Evolutionary conservation across 2,329 filamentous ascomycete species (phyloP).

Genomic region (Exserohilum rostratum): DNA sequence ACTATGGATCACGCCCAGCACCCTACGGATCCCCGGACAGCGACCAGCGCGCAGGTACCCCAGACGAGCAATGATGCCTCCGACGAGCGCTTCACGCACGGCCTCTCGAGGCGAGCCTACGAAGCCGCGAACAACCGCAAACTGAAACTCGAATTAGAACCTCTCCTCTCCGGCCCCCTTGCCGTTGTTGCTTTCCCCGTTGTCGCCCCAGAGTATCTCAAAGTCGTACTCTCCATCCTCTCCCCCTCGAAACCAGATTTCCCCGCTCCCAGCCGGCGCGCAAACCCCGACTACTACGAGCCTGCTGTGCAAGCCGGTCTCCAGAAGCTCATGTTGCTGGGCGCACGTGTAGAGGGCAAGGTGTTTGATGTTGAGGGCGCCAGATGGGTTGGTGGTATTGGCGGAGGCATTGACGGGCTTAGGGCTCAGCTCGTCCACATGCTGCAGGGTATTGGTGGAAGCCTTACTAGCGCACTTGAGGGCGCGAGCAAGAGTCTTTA

Average conservation of each 20-base stretch:
- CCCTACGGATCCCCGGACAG: slow-evolving; percentile 40
- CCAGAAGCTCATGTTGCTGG: slow-evolving; percentile 85
- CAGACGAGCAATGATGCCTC: slow-evolving; percentile 44
- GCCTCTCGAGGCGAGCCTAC: slow-evolving; percentile 63
- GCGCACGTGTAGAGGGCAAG: slow-evolving; percentile 83
- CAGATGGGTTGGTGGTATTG: slow-evolving; percentile 76
- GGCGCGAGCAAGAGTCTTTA: slow-evolving; percentile 81
- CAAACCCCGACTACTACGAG: slow-evolving; percentile 82
- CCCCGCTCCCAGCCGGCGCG: slow-evolving; percentile 76
- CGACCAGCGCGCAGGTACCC: slow-evolving; percentile 42
- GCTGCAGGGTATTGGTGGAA: slow-evolving; percentile 79
- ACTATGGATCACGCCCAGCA: slow-evolving; percentile 29
- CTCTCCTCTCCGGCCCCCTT: slow-evolving; percentile 81
- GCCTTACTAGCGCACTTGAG: slow-evolving; percentile 79
- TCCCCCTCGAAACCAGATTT: slow-evolving; percentile 72
- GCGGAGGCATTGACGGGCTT: slow-evolving; percentile 80
- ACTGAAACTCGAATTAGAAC: slow-evolving; percentile 67
- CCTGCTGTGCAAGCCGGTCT: slow-evolving; percentile 77
- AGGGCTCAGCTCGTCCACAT: slow-evolving; percentile 80
- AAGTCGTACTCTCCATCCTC: slow-evolving; percentile 79
- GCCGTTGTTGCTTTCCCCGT: slow-evolving; percentile 79
- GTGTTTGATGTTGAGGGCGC: slow-evolving; percentile 78
- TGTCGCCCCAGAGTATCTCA: slow-evolving; percentile 83
- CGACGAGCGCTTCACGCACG: slow-evolving; percentile 64
- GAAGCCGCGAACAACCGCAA: slow-evolving; percentile 57